Percentiles rank a stretch among this genome's conserved stretches.
phyloP scores from a whole-genome alignment of 2,329 filamentous ascomycete genomes.

The Penicillium sclerotiorum region DNA sequence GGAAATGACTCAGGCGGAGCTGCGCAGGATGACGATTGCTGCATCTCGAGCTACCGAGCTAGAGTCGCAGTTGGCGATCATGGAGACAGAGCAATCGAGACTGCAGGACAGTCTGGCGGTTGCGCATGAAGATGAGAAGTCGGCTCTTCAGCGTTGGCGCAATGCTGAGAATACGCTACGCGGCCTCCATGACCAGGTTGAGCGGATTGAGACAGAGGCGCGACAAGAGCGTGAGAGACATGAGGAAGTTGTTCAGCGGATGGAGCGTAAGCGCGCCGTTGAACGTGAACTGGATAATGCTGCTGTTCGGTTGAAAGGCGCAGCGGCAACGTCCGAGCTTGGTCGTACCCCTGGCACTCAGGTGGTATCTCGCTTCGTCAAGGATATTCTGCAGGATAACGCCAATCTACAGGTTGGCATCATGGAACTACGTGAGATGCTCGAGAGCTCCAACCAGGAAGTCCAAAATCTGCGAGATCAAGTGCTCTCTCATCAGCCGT shows the following conservation, averaged over 20 bases:
- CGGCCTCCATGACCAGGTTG: slow-evolving; percentile 82
- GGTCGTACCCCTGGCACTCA: slow-evolving; percentile 62
- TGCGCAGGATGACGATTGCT: slow-evolving; percentile 73
- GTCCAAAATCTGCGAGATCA: slow-evolving; percentile 85
- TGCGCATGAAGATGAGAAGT: slow-evolving; percentile 74
- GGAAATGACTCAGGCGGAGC: slow-evolving; percentile 73
- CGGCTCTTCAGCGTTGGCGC: slow-evolving; percentile 80
- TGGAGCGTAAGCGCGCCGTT: slow-evolving; percentile 80
- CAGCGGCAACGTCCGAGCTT: slow-evolving; percentile 70
- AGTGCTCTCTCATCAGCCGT: slow-evolving; percentile 74
- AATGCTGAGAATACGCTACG: slow-evolving; percentile 78
- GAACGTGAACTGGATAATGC: slow-evolving; percentile 81
- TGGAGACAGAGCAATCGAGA: slow-evolving; percentile 79
- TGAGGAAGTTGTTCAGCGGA: slow-evolving; percentile 74
- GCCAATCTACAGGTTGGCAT: slow-evolving; percentile 91
- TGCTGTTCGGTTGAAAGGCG: slow-evolving; percentile 77
- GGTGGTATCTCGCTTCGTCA: slow-evolving; percentile 94
- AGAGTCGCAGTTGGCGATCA: slow-evolving; percentile 74
- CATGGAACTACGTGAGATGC: slow-evolving; percentile 84
- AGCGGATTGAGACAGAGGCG: slow-evolving; percentile 83
- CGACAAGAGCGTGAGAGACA: slow-evolving; percentile 79
- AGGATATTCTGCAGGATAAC: slow-evolving; percentile 93
- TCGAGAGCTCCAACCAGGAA: slow-evolving; percentile 90
- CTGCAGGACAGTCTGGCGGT: slow-evolving; percentile 68
- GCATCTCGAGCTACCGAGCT: slow-evolving; percentile 75